A percentile compares a stretch with the other conserved stretches of the same genome.
These are phyloP conservation scores for Aureobasidium vineae DNA, from an alignment of 2,329 filamentous ascomycete species.

Conservation along the genomic window DNA sequence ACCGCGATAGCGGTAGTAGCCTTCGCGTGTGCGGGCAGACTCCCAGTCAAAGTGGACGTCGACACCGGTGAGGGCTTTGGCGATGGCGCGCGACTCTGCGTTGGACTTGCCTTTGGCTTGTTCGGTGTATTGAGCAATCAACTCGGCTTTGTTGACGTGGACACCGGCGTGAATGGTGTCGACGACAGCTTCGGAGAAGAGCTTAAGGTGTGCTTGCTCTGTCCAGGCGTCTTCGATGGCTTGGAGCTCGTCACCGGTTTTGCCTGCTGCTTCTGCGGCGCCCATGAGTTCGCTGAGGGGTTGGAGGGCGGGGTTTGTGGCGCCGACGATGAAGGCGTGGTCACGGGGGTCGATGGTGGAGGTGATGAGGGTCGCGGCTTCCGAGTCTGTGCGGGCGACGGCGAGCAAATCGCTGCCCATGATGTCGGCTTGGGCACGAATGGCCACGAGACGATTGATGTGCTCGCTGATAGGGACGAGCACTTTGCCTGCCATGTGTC, in stretches of 20 bases:
- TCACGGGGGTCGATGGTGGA: conserved; percentile 95
- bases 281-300: conserved; percentile 90
- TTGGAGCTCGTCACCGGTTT: conserved; percentile 77
- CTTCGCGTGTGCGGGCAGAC: conserved; percentile 84
- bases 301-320: conserved; percentile 79
- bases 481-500: conserved; percentile 98
- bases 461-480: conserved; percentile 96
- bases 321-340: conserved; percentile 87
- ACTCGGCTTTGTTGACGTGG: conserved; percentile 64
- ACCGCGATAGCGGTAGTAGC: conserved; percentile 89
- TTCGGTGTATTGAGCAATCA: conserved; percentile 65
- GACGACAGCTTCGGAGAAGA: conserved; percentile 86
- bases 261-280: conserved; percentile 76
- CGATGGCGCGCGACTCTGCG: conserved; percentile 73
- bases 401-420: conserved; percentile 92
- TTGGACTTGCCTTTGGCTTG: conserved; percentile 81
- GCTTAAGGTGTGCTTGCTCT: conserved; percentile 72
- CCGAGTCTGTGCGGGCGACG: conserved; percentile 92
- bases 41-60: conserved; percentile 97
- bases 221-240: conserved; percentile 90
- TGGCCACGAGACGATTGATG: conserved; percentile 95
- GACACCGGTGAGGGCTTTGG: conserved; percentile 70
- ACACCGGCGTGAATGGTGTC: conserved; percentile 72
- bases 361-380: conserved; percentile 95
- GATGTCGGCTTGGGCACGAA: conserved; percentile 96